Base-by-base conservation (phyloP, 768 basidiomycete species). In the Cyclocybe cylindracea region DNA sequence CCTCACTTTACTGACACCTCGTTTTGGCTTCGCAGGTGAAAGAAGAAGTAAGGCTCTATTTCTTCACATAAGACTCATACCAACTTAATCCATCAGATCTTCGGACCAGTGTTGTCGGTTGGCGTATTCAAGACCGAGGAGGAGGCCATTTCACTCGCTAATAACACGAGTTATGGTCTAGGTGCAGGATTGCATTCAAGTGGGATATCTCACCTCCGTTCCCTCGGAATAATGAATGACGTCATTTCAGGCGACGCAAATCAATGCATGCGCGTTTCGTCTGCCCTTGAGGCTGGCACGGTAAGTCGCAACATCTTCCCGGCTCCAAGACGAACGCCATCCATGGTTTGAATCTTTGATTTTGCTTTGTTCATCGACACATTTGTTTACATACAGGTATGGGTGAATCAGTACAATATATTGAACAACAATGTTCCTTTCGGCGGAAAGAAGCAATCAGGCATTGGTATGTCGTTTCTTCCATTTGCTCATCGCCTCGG, bases 381-480 rank as follows among this genome's bases (percentile, higher is more conserved):
- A 38, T 32, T 31, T 14, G 31, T 45, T 35, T 10, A 4, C 19
- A 36, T 36, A 40, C 54, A 90, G 87, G 87, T 93, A 38, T 97
- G 94, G 94, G 81, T 94, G 53, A 98, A 98, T 69, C 87, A 92
- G 63, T 95, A 94, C 71, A 89, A 87, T 63, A 38, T 89, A 10
- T 68, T 96, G 50, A 81, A 83, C 70, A 91, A 91, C 67, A 92
- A 95, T 53, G 87, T 94, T 40, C 96, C 96, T 1, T 98, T 98
- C 63, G 95, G 96, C 35, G 96, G 95, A 18, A 96, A 90, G 76
- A 96, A 95, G 71, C 88, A 91, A 66, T 91, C 89, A 39, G 94
- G 94, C 46, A 85, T 91, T 62, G 87, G 90, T 89, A 59, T 51
- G 79, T 70, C 50, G 8, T 45, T 14, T 24, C 34, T 53, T 38